These are phyloP conservation scores for Nakazawaea pomicola DNA, from an alignment of 805 yeast species.

Conservation along the genomic window DNA sequence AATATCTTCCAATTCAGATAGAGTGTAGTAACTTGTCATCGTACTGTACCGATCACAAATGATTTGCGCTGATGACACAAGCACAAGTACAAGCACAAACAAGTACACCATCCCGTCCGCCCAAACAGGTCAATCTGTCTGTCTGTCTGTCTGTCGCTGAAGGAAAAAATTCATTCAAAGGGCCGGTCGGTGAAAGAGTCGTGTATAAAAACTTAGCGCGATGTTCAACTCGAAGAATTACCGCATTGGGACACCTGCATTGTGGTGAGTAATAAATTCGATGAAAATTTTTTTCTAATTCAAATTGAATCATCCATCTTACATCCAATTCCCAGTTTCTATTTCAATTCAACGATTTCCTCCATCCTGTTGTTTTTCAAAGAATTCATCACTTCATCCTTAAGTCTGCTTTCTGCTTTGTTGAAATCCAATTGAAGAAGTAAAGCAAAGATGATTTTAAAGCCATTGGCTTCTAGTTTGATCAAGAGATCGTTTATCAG, in stretches of 20 bases:
- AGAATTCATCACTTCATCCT: neutral
- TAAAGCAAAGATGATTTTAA: slow-evolving; percentile 1
- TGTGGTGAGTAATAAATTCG: slow-evolving; percentile 2
- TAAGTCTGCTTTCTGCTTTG: too few species aligned
- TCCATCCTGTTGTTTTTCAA: neutral
- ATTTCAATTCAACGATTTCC: too few species aligned
- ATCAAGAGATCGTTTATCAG: slow-evolving; percentile 5
- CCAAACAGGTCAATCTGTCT: too few species aligned
- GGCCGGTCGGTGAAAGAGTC: slow-evolving; percentile 1
- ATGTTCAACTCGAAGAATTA: neutral
- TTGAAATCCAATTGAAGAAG: too few species aligned
- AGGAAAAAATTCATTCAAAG: too few species aligned
- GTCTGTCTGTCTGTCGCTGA: too few species aligned
- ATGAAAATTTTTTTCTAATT: neutral
- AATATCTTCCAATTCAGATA: too few species aligned
- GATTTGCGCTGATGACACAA: too few species aligned
- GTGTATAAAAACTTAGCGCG: slow-evolving; percentile 6
- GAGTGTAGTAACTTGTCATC: too few species aligned
- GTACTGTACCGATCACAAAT: too few species aligned
- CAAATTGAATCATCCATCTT: neutral
- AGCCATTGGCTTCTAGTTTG: slow-evolving; percentile 2
- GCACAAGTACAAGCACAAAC: too few species aligned
- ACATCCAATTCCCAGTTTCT: neutral
- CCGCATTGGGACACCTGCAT: slow-evolving; percentile 7
- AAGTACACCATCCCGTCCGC: too few species aligned